Conservation (phyloP, 441 rosid genomes). For the Eruca vesicaria region DNA sequence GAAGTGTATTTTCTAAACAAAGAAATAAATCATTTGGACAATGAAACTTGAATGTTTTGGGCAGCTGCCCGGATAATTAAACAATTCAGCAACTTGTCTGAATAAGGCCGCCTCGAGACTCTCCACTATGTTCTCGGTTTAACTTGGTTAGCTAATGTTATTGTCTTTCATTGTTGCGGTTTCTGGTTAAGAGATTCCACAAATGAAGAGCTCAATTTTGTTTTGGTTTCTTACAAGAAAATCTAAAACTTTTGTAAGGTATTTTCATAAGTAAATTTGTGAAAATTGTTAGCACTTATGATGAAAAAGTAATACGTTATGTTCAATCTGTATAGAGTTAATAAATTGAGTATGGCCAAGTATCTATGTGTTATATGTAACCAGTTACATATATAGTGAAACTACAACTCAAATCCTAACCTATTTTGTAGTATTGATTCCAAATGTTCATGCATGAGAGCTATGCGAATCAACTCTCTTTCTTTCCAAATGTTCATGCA, state of each 20-base stretch:
- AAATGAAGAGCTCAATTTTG: not conserved
- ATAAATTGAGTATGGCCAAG: not conserved
- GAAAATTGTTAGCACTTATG: not conserved
- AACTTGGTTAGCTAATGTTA: not conserved
- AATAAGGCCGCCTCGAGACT: constrained; percentile 5
- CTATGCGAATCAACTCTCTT: too few relatives aligned
- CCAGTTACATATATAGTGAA: not conserved
- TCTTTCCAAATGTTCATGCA: too few relatives aligned
- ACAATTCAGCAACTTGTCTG: constrained; percentile 24
- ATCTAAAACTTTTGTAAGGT: not conserved
- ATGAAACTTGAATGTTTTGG: not conserved
- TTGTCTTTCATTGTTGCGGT: not conserved
- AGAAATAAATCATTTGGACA: constrained; percentile 17
- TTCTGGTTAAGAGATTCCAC: not conserved
- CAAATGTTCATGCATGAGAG: not conserved
- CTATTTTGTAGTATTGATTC: not conserved
- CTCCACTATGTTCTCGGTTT: constrained; percentile 7
- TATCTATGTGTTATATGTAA: not conserved
- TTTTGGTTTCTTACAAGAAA: not conserved
- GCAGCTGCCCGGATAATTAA: constrained; percentile 23
- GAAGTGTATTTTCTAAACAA: not conserved
- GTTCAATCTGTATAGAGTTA: not conserved
- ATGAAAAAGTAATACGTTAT: not conserved
- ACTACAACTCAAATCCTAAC: not conserved
- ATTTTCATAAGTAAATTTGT: not conserved